Evolutionary conservation across 768 basidiomycete genomes (phyloP).

Genomic region (Ramaria sp.): DNA sequence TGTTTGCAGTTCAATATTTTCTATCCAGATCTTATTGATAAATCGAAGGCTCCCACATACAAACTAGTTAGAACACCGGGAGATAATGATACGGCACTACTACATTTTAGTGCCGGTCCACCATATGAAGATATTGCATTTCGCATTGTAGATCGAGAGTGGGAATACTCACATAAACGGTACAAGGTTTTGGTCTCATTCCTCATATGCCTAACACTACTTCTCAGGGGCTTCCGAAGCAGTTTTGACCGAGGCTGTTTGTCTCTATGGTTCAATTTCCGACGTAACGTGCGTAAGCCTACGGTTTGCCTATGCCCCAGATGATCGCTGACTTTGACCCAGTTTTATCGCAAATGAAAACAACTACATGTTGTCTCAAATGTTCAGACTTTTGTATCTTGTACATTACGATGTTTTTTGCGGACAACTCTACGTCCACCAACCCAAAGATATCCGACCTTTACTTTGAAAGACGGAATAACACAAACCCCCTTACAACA

Average conservation of each 20-base stretch:
- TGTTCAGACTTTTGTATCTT: too few relatives aligned
- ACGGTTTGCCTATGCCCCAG: background rate
- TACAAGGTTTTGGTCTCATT: constrained; percentile 20
- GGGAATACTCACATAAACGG: constrained; percentile 98
- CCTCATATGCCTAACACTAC: constrained; percentile 8
- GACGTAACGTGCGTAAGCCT: constrained; percentile 62
- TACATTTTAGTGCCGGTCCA: constrained; percentile 93
- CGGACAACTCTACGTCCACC: too few relatives aligned
- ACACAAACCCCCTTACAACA: too few relatives aligned
- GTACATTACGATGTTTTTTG: too few relatives aligned
- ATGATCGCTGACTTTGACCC: background rate
- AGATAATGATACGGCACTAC: constrained; percentile 87
- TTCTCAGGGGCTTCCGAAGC: constrained; percentile 79
- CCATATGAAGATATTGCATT: constrained; percentile 99
- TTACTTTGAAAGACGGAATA: background rate
- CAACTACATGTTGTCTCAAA: too few relatives aligned
- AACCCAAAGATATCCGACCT: too few relatives aligned
- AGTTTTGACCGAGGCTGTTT: constrained; percentile 96
- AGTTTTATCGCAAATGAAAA: constrained; percentile 75
- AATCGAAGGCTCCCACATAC: constrained; percentile 93
- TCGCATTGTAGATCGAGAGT: constrained; percentile 92
- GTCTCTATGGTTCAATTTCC: constrained; percentile 94
- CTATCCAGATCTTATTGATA: constrained; percentile 98
- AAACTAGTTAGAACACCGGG: constrained; percentile 89
- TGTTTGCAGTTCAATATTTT: constrained; percentile 81